Evolutionary conservation across 768 basidiomycete genomes (phyloP).

Genomic region (Russula lepida): DNA sequence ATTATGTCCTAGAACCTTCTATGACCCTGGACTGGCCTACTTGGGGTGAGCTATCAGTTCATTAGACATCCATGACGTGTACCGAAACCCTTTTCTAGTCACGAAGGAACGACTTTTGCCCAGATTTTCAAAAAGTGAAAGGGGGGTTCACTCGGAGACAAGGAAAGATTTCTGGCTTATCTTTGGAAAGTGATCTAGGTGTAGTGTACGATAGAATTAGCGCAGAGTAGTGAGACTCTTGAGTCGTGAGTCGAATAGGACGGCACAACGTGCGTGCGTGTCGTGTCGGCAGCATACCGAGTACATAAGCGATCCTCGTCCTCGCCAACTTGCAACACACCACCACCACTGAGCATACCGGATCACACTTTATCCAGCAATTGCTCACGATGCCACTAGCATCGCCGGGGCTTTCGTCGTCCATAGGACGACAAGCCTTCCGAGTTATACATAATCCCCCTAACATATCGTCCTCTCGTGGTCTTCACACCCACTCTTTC

Average conservation of each 20-base stretch:
- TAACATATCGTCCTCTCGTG: conserved; percentile 26
- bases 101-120: conserved; percentile 39
- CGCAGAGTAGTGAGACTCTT: no score
- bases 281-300: neutral
- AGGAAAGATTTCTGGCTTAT: neutral
- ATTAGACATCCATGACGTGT: neutral
- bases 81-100: conserved; percentile 24
- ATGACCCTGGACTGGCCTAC: conserved; percentile 44
- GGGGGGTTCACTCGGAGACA: neutral
- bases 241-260: no score
- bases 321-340: neutral
- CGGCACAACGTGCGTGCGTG: no score
- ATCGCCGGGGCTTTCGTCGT: conserved; percentile 26
- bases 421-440: conserved; percentile 21
- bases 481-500: conserved; percentile 39
- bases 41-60: conserved; percentile 35
- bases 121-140: conserved; percentile 32
- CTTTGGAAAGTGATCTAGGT: neutral
- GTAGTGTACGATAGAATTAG: neutral
- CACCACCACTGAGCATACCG: neutral
- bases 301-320: neutral
- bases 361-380: neutral
- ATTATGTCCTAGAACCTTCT: conserved; percentile 31
- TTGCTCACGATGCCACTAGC: conserved; percentile 27
- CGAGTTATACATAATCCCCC: conserved; percentile 24